Evolutionary conservation across 2,329 filamentous ascomycete species (phyloP), one percentile per base, ranked within the genome.

Genomic region (Colletotrichum lupini): DNA sequence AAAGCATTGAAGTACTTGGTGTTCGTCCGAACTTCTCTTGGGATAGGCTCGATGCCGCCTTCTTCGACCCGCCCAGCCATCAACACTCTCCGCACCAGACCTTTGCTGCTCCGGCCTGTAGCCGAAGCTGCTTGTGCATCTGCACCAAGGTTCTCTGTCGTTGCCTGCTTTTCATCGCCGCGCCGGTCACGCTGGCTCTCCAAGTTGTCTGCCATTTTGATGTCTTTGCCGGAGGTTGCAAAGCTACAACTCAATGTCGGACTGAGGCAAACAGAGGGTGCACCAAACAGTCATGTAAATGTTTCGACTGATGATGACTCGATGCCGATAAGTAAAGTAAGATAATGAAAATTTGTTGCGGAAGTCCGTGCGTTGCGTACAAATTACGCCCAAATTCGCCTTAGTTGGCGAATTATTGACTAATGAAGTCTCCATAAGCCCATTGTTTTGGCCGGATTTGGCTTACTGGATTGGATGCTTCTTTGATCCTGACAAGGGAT

Each of bases 1-100:
- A 80, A 79, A 22, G 81, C 75, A 42, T 81, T 81, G 37, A 78
- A 72, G 69, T 79, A 80, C 24, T 78, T 79, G 2, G 77, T 78
- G 35, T 80, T 78, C 1, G 76, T 81, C 56, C 79, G 77, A 65
- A 79, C 76, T 62, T 80, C 77, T 30, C 78, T 63, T 4, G 79
- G 77, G 14, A 81, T 77, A 12, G 80, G 80, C 69, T 79, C 76
- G 28, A 77, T 78, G 14, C 79, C 80, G 49, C 77, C 76, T 66
- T 80, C 64, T 65, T 81, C 80, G 49, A 81, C 78, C 6, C 79
- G 72, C 46, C 72, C 72, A 24, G 68, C 67, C 56, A 58, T 72
- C 24, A 74, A 32, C 37, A 74, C 60, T 30, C 60, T 70, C 42
- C 60, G 67, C 55, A 70, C 67, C n/a, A 73, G 26, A 14, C 35